Percentiles rank a stretch among this genome's conserved stretches.
Evolutionary conservation across 2,329 filamentous ascomycete genomes (phyloP).

Genomic region (Aurifilum marmelostoma): DNA sequence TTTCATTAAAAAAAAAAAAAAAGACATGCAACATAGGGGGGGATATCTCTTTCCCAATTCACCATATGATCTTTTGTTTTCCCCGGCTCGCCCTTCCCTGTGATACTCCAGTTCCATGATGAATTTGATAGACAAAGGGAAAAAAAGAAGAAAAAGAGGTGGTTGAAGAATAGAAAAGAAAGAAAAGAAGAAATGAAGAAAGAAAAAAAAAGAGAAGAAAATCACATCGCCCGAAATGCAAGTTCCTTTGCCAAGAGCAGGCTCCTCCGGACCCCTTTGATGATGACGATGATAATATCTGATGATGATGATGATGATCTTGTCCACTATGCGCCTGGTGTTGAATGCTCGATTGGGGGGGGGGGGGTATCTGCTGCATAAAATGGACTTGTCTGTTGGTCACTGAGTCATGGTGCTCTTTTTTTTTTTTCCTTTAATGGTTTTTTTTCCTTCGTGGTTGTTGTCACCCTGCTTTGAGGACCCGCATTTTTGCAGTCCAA

Average conservation of each 20-base stretch:
- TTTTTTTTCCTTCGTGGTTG: neutral
- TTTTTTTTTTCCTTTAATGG: neutral
- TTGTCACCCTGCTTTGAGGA: neutral
- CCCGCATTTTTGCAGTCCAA: conserved; percentile 7
- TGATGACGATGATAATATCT: conserved; percentile 9
- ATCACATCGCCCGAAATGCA: conserved; percentile 17
- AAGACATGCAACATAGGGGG: conserved; percentile 10
- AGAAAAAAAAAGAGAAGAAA: conserved; percentile 2
- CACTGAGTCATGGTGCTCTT: conserved; percentile 1
- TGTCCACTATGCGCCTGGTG: conserved; percentile 20
- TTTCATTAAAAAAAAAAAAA: neutral
- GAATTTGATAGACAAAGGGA: conserved; percentile 21
- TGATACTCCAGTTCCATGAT: conserved; percentile 24
- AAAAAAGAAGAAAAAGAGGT: conserved; percentile 1
- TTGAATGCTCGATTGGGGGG: conserved; percentile 19
- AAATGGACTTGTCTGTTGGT: conserved; percentile 23
- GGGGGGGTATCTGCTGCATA: conserved; percentile 28
- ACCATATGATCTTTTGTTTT: conserved; percentile 19
- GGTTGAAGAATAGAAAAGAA: neutral
- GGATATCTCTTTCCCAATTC: conserved; percentile 20
- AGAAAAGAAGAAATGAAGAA: neutral
- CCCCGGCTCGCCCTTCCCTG: conserved; percentile 15
- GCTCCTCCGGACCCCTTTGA: neutral
- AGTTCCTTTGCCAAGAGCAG: neutral
- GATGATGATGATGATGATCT: conserved; percentile 8